These are phyloP conservation scores for Cupressus sempervirens DNA, from an alignment of 75 land plant species.

Conservation along the genomic window DNA sequence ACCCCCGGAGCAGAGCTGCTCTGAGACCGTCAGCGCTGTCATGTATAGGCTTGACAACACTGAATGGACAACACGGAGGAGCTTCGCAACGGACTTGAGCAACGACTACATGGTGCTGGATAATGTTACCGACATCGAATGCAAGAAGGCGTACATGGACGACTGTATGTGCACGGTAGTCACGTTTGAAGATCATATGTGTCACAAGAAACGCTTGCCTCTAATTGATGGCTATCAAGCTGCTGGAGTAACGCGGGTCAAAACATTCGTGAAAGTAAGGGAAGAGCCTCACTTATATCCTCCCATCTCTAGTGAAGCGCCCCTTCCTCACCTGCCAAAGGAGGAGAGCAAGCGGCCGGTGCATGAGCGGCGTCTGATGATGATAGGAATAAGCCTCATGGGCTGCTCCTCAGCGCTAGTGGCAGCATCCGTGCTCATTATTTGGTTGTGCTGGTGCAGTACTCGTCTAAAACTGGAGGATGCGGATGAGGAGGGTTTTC, in stretches of 20 bases:
- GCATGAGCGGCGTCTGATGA: background rate
- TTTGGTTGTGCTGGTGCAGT: background rate
- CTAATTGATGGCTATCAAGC: constrained; percentile 14
- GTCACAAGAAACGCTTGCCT: constrained; percentile 9
- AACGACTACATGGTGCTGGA: background rate
- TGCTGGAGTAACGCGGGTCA: too few relatives aligned
- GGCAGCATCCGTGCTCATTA: background rate
- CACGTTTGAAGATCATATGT: background rate
- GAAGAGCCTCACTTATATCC: too few relatives aligned
- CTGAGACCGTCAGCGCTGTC: background rate
- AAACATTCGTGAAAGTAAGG: background rate
- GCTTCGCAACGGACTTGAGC: background rate
- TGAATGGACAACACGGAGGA: background rate
- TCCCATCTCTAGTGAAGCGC: too few relatives aligned
- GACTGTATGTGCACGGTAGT: background rate
- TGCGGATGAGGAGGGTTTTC: constrained; percentile 7
- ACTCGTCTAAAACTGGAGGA: background rate
- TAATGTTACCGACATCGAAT: background rate
- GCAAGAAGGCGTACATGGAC: background rate
- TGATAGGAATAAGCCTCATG: background rate
- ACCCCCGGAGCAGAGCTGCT: background rate
- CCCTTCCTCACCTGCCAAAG: background rate
- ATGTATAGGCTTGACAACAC: background rate
- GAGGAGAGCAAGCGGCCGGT: background rate
- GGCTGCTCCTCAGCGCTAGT: background rate